Percentiles rank a stretch among this genome's conserved stretches.
phyloP scores from a whole-genome alignment of 805 yeast species.

The Suhomyces kilbournensis region DNA sequence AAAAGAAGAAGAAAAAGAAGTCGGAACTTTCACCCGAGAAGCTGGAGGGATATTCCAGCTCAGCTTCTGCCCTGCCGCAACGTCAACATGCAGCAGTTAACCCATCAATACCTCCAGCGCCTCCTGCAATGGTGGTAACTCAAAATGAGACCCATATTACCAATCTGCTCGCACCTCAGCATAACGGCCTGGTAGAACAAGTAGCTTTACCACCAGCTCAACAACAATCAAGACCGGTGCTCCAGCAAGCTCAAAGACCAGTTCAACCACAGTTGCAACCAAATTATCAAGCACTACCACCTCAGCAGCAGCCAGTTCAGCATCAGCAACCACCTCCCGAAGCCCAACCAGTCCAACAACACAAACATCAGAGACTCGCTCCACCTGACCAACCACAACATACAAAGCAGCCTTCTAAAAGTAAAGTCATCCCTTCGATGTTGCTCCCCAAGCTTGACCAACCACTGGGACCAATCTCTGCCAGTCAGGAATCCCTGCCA shows the following conservation, averaged over 20 bases:
- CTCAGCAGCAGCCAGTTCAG: not conserved
- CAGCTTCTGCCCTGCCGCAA: not conserved
- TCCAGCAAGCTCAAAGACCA: not conserved
- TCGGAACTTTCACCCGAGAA: not conserved
- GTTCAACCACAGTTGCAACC: not conserved
- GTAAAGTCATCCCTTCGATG: not conserved
- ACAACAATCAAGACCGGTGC: not conserved
- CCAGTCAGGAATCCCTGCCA: not conserved
- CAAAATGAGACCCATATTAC: not conserved
- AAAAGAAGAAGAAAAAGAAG: constrained; percentile 14
- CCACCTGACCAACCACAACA: not conserved
- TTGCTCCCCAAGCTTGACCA: not conserved
- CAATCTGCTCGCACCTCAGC: not conserved
- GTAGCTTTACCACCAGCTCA: not conserved
- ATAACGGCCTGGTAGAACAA: not conserved
- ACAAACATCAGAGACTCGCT: not conserved
- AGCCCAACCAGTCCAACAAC: not conserved
- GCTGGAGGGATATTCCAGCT: not conserved
- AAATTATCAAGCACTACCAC: not conserved
- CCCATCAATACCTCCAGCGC: not conserved
- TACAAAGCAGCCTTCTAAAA: not conserved
- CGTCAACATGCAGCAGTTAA: not conserved
- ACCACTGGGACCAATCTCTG: constrained; percentile 1
- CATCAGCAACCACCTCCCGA: not conserved
- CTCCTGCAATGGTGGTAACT: not conserved